Base-by-base conservation (phyloP, 805 yeast species). In the Candida insectalens region DNA sequence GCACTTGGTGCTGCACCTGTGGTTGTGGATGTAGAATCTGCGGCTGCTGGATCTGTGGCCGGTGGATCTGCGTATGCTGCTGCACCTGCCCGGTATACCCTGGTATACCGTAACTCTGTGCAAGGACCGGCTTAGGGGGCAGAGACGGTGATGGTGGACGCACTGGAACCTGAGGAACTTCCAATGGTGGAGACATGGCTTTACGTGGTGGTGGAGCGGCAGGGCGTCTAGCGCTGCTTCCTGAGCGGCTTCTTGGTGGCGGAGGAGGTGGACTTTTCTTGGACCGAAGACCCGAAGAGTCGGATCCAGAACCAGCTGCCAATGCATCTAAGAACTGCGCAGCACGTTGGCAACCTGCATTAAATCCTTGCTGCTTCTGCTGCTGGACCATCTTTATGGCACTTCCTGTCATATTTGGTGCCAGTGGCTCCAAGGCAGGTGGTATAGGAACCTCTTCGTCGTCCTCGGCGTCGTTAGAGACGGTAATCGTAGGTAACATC, bases 321-420 rank as follows among this genome's bases (percentile, higher is more conserved):
- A n/a, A n/a, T n/a, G n/a, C n/a, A 20, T 43, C 49, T 19, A 49
- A 32, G 32, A 49, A 47, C 33, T 38, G 39, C 4, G 39, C 27
- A 2, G 50, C 51, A 20, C 38, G 41, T 10, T 26, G 25, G 13
- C 22, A 19, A 4, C 35, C 35, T 4, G 30, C 13, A 8, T 21
- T 21, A 12, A 21, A 21, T 21, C 23, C 23, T n/a, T 29, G 40
- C 30, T 32, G 34, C 13, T 21, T 33, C 13, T 6, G 35, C n/a
- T 18, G 28, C 19, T 19, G 32, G 17, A 30, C 35, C 16, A 19
- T 34, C 14, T 32, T 30, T 9, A 5, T 15, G 47, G 67, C 77
- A 35, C 71, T 72, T 39, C 78, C 78, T 4, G 77, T 70, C 33
- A 63, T 41, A 42, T 69, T 70, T 39, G 67, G 69, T 34, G 67